Conservation (phyloP, 176 grass and related monocot species). For the Sorghum bicolor region DNA sequence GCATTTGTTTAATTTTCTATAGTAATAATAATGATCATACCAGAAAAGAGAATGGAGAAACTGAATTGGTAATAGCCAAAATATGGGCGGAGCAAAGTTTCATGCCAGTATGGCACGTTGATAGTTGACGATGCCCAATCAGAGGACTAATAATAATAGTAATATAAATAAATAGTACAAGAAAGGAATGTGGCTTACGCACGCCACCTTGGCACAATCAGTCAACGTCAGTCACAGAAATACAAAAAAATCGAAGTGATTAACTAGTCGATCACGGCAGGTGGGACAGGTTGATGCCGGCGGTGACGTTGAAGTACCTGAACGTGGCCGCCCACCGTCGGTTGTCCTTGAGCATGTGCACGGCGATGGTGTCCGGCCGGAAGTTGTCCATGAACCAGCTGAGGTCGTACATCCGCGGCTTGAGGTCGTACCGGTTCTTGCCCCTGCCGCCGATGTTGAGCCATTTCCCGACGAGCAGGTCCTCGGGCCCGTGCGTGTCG, state of each 20-base stretch:
- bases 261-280: constrained; percentile 18
- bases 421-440: constrained; percentile 52
- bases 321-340: constrained; percentile 53
- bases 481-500: constrained; percentile 64
- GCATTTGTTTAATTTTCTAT: no score
- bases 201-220: neutral
- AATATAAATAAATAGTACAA: neutral
- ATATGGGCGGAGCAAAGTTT: neutral
- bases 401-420: constrained; percentile 72
- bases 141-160: neutral
- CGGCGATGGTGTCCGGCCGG: constrained; percentile 60
- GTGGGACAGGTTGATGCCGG: constrained; percentile 24
- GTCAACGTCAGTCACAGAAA: neutral
- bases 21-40: no score
- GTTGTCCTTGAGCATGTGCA: constrained; percentile 80
- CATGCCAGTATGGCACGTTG: neutral
- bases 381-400: constrained; percentile 48
- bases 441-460: constrained; percentile 47
- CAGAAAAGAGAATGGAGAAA: no score
- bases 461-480: constrained; percentile 65
- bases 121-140: constrained; percentile 1
- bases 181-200: constrained; percentile 13
- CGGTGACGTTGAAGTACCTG: constrained; percentile 71
- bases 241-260: neutral
- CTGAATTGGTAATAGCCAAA: no score